A percentile compares a stretch with the other conserved stretches of the same genome.
Evolutionary conservation across 2,329 filamentous ascomycete genomes (phyloP).

Genomic region (Alternaria metachromatica): DNA sequence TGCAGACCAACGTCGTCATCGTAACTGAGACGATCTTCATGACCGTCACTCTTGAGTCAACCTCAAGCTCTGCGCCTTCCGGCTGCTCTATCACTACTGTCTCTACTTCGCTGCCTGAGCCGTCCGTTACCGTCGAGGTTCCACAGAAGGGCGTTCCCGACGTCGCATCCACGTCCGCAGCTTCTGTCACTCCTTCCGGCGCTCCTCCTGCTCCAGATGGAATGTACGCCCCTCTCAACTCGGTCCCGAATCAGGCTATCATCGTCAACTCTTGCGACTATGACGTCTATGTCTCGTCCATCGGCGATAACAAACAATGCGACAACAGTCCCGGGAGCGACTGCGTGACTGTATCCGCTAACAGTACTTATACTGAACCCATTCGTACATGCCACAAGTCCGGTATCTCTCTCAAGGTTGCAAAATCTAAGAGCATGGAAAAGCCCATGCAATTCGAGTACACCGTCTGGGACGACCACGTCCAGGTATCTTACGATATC

Average conservation of each 20-base stretch:
- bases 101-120: neutral
- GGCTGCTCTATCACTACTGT: neutral
- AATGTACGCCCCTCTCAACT: conserved; percentile 10
- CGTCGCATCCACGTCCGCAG: neutral
- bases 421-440: conserved; percentile 2
- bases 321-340: neutral
- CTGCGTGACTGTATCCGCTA: conserved; percentile 1
- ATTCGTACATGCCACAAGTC: conserved; percentile 10
- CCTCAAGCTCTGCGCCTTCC: neutral
- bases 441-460: conserved; percentile 25
- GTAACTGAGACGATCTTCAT: conserved; percentile 15
- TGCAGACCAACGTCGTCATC: conserved; percentile 8
- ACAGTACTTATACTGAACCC: conserved; percentile 11
- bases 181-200: neutral
- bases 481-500: conserved; percentile 20
- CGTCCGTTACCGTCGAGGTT: neutral
- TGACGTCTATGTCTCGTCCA: conserved; percentile 22
- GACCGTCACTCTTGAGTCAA: conserved; percentile 5
- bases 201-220: neutral
- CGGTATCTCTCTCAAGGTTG: conserved; percentile 20
- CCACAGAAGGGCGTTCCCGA: neutral
- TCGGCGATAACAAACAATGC: conserved; percentile 11
- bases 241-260: conserved; percentile 9
- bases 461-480: conserved; percentile 12
- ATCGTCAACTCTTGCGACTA: conserved; percentile 29